A percentile compares a stretch with the other conserved stretches of the same genome.
Evolutionary conservation across 495 filamentous ascomycete species (phyloP).

Genomic region (Aspergillus kassunensis): DNA sequence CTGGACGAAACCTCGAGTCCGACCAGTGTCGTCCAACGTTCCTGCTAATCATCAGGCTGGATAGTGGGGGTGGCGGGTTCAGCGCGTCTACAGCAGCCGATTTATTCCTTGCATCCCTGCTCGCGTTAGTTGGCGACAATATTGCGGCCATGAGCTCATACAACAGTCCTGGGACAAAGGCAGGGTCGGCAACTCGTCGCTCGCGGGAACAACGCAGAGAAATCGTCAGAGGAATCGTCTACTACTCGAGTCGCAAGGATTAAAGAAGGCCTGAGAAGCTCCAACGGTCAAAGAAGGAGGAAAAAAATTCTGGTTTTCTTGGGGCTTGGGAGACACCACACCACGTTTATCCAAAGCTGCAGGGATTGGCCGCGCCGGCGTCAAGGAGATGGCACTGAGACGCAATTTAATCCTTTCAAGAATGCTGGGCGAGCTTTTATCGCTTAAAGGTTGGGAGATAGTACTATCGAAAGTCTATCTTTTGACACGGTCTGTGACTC

Average conservation of each 20-base stretch:
- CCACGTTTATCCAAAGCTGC: constrained; percentile 6
- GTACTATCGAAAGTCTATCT: constrained; percentile 4
- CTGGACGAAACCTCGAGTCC: constrained; percentile 3
- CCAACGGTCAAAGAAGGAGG: neutral
- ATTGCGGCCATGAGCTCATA: constrained; percentile 6
- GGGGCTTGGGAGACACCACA: constrained; percentile 3
- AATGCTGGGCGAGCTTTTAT: constrained; percentile 6
- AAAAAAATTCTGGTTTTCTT: constrained; percentile 5
- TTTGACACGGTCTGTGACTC: neutral
- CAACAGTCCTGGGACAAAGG: neutral
- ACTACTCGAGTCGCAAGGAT: neutral
- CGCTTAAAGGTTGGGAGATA: neutral
- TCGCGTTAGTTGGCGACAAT: constrained; percentile 9
- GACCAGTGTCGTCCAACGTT: constrained; percentile 1
- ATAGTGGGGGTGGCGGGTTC: constrained; percentile 7
- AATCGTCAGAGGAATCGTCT: constrained; percentile 1
- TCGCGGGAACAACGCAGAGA: neutral
- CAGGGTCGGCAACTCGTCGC: neutral
- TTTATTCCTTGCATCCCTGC: constrained; percentile 6
- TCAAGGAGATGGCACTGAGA: constrained; percentile 2
- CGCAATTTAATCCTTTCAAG: constrained; percentile 8
- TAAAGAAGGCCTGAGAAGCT: neutral
- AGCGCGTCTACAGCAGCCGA: constrained; percentile 3
- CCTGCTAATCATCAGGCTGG: constrained; percentile 9
- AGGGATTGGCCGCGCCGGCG: constrained; percentile 9